Evolutionary conservation across 192 early-diverging fungal genomes (phyloP), one percentile per base, ranked within the genome.

Genomic region (Gaertneriomyces sp.): DNA sequence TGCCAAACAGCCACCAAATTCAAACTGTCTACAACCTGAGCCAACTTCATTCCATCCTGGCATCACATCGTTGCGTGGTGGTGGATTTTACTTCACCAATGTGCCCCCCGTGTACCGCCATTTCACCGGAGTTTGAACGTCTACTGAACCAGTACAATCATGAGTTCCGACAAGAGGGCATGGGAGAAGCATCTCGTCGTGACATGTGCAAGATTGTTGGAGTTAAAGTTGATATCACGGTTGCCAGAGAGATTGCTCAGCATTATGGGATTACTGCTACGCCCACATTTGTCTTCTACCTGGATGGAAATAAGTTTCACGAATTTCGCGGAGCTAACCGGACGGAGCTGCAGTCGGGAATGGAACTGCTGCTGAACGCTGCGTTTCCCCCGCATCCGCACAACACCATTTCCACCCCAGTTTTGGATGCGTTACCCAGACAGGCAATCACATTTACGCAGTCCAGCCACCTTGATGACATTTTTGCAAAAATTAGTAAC

Each of bases 371-470:
- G 4, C 62, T 86, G 4, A 87, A 79, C 59, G 78, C 81, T 38
- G 82, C 85, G 4, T 85, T 82, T 68, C 89, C 89, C 55, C 82
- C 85, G 6, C 91, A 90, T 54, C 84, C 83, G 60, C 87, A 89
- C 64, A 19, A 54, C 44, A 65, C 74, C 7, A 46, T 85, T 7
- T 61, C 65, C 10, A 65, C 81, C 7, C 64, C 75, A 0, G 65
- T 75, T 2, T 64, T 88, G 16, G 63, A 69, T 9, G 66, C 58
- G 11, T 46, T 85, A 10, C 73, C 79, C 25, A 66, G 56, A 16
- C 70, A 42, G 10, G 63, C 72, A 0, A 70, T 79, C 52, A 44
- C 70, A 6, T 83, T 72, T 63, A 53, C 53, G 40, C 66, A 69
- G 19, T 75, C 62, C 4, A 75, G 72, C 40, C 43, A 78, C n/a